Base-by-base conservation (phyloP, 139 green algal genomes). In the Tetradesmus obliquus region DNA sequence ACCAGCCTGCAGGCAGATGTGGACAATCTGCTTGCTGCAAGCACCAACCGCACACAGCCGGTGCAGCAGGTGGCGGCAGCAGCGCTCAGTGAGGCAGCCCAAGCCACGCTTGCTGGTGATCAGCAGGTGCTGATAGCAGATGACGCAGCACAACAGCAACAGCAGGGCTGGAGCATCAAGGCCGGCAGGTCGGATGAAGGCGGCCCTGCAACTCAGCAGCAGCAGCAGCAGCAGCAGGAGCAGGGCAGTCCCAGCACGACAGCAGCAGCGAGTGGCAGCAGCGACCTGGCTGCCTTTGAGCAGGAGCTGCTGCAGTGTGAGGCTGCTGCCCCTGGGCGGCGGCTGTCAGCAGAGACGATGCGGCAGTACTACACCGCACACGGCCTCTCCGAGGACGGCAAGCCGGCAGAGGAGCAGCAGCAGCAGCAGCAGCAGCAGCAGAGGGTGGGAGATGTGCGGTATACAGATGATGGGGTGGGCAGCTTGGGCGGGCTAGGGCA, bases 1-100 rank as follows among this genome's bases (percentile, higher is more conserved):
- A 72, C 13, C 20, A 60, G 82, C 82, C 54, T 51, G 60, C 86
- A 90, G 71, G 71, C 86, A 55, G 86, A 90, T 55, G 86, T 90
- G 17, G 86, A 90, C 6, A 84, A 17, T 1, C 86, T 90, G 53
- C 80, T 85, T n/a, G 80, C 74, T 7, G 74, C 60, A 24, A 76
- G 66, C 66, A 76, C 17, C 66, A 24, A 19, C n/a, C 15, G 66
- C 3, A 13, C 66, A 24, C 66, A 76, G 66, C 66, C 66, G 5
- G 66, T 24, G 6, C 66, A 76, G 66, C 2, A 7, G 15, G 66
- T 55, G 66, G 81, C 24, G 3, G 53, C 45, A 62, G 81, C 81
- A 86, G 81, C 20, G 2, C 12, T 3, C 6, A 60, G 4, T 15
- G 45, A 3, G n/a, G 20, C 6, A 17, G n/a, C 3, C 1, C 22